A percentile compares a stretch with the other conserved stretches of the same genome.
phyloP scores from a whole-genome alignment of 768 basidiomycete species.

The Lactifluus subvellereus region DNA sequence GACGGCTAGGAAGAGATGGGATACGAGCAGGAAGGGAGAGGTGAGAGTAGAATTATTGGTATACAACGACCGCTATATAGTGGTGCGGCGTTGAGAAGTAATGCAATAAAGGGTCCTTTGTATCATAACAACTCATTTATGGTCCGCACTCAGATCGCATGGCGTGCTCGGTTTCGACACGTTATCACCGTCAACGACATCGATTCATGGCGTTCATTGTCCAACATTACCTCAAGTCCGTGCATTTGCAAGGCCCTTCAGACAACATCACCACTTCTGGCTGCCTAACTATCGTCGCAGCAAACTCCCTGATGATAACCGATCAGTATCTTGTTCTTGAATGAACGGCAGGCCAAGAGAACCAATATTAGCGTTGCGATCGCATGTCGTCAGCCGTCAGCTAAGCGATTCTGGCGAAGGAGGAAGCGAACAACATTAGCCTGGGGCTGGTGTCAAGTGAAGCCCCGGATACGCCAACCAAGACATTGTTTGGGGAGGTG shows the following conservation, averaged over 20 bases:
- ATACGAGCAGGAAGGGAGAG: background rate
- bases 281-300: background rate
- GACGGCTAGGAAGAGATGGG: background rate
- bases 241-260: background rate
- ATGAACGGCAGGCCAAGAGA: background rate
- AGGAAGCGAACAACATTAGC: background rate
- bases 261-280: background rate
- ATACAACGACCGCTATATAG: conserved; percentile 21
- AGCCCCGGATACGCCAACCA: no score
- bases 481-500: no score
- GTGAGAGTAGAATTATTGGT: conserved; percentile 19
- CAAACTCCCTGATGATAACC: no score
- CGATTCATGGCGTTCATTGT: background rate
- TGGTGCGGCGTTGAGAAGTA: conserved; percentile 23
- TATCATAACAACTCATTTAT: conserved; percentile 11
- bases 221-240: background rate
- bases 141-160: background rate
- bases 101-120: conserved; percentile 24
- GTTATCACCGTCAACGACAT: background rate
- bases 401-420: background rate
- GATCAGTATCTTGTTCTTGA: no score
- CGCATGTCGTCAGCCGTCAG: background rate
- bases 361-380: background rate
- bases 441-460: no score
- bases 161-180: background rate